Evolutionary conservation across 163 green algal species (phyloP).

Genomic region (Scenedesmus sp.): DNA sequence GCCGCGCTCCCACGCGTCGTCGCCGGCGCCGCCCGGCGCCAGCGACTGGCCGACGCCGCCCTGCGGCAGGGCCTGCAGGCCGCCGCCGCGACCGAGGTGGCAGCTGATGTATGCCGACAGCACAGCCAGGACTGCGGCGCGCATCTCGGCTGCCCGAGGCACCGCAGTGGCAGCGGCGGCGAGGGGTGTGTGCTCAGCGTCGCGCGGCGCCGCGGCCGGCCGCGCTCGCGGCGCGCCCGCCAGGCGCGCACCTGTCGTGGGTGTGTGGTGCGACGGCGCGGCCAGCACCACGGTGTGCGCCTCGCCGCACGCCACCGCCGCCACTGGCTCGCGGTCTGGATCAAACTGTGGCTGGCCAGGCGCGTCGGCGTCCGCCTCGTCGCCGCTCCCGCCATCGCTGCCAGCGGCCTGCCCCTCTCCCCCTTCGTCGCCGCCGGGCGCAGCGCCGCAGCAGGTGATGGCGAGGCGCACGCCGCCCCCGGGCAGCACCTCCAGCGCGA

Average conservation of each 20-base stretch:
- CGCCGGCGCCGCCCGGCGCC: neutral
- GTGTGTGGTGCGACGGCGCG: conserved; percentile 1
- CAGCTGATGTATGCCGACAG: conserved; percentile 46
- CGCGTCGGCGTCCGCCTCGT: no score
- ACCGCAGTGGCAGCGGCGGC: neutral
- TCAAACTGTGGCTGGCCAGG: conserved; percentile 21
- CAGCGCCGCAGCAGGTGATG: no score
- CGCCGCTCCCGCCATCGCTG: no score
- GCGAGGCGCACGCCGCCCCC: no score
- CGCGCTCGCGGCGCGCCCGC: no score
- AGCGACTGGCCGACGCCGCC: neutral
- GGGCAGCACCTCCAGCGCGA: no score
- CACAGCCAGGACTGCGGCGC: conserved; percentile 43
- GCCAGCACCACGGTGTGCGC: neutral
- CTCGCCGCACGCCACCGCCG: conserved; percentile 7
- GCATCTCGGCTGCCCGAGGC: conserved; percentile 19
- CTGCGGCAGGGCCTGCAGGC: neutral
- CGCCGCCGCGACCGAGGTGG: neutral
- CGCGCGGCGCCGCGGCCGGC: no score
- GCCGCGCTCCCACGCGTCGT: neutral
- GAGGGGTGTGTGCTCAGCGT: no score
- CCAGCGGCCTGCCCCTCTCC: no score
- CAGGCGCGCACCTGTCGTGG: conserved; percentile 8
- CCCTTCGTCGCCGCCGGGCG: no score
- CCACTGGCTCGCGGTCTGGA: neutral